phyloP scores from a whole-genome alignment of 1,284 basidiomycete genomes.

The Sanghuangporus sanghuang region DNA sequence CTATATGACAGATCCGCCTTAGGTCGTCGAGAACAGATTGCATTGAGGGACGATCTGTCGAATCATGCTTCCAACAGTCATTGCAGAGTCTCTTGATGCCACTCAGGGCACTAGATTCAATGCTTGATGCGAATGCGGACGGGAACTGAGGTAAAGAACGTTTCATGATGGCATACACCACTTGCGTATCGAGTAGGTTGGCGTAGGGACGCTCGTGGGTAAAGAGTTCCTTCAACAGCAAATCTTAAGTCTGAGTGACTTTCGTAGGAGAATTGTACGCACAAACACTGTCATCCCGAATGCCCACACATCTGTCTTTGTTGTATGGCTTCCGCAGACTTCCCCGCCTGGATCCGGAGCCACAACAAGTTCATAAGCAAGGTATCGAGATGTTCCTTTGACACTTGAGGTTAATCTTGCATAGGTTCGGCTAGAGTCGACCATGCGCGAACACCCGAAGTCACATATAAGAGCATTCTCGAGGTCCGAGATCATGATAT shows the following conservation, averaged over 20 bases:
- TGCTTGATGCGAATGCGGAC: background rate
- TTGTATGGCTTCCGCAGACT: background rate
- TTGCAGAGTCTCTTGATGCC: background rate
- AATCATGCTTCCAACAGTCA: background rate
- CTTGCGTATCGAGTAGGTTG: background rate
- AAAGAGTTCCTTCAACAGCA: background rate
- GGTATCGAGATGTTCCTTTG: background rate
- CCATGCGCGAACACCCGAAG: slow-evolving; percentile 2
- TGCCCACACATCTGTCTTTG: slow-evolving; percentile 7
- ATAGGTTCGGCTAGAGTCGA: background rate
- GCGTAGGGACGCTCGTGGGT: background rate
- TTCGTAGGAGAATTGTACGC: background rate
- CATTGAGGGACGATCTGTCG: background rate
- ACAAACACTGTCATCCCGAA: slow-evolving; percentile 9
- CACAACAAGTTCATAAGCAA: background rate
- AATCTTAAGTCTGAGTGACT: background rate
- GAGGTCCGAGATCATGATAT: background rate
- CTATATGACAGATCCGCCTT: too few species aligned
- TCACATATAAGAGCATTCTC: slow-evolving; percentile 4
- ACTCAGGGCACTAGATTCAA: background rate
- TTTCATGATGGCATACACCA: background rate
- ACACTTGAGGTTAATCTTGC: background rate
- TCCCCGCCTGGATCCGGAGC: background rate
- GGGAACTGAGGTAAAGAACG: background rate
- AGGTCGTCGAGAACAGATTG: too few species aligned